Evolutionary conservation across 306 rosid species (phyloP), one percentile per base, ranked within the genome.

Genomic region (Astragalus glycyphyllos): DNA sequence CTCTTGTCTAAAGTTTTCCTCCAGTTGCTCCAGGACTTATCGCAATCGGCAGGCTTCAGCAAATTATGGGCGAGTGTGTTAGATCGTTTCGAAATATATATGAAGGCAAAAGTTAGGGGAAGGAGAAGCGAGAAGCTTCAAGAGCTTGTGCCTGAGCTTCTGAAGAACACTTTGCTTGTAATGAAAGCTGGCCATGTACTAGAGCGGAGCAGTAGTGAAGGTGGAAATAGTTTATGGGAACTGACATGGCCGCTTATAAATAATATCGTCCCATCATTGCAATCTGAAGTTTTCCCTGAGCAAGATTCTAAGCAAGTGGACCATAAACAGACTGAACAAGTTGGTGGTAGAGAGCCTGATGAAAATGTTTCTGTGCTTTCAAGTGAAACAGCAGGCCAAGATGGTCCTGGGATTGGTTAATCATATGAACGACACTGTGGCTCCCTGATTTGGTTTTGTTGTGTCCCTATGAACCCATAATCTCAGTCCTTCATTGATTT

Each of bases 121-220:
- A 89, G 86, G 81, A 86, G 84, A 82, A 89, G 87, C 2, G 97
- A 94, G 78, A 94, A 86, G 84, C 88, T 91, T 81, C 90, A 87
- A 64, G 96, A 94, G 75, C 79, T 87, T 61, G 88, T 94, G 53
- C 98, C 96, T 0, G 97, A 94, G 84, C 88, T 94, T 68, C 95
- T 94, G 4, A 91, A 94, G 86, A 87, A 89, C 76, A 90, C 78
- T 60, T 77, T 94, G 86, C 79, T 90, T 77, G 92, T 86, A 17
- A 94, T 94, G 98, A 90, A 90, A 77, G 75, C 82, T 4, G 79
- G 72, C 8, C 82, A 77, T 23, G 75, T 90, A 53, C 87, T 90
- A 13, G 80, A 51, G 69, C 87, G 49, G 44, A 84, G 86, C 78
- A 83, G 85, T 69, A 90, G 84, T 14, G 58, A 71, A 23, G 92